These are phyloP conservation scores for Pseudogymnoascus sp. DNA, from an alignment of 2,329 filamentous ascomycete genomes.

Conservation along the genomic window DNA sequence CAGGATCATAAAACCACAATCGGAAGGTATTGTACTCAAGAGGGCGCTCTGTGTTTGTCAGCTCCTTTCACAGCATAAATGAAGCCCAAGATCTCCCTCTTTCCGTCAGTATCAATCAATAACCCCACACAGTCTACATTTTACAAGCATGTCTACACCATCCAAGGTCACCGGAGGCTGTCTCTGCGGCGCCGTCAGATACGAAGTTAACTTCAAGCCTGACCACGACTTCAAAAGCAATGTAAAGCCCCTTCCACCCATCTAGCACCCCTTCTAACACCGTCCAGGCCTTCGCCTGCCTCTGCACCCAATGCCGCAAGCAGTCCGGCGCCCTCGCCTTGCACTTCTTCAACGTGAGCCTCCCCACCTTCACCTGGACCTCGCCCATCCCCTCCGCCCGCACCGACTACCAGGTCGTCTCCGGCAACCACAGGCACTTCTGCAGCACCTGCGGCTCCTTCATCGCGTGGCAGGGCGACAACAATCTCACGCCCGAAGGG, in stretches of 20 bases:
- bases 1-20: not conserved
- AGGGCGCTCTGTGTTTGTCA: not conserved
- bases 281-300: constrained; percentile 38
- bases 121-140: not conserved
- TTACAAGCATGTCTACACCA: constrained; percentile 12
- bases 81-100: not conserved
- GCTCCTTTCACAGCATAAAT: not conserved
- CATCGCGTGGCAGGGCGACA: constrained; percentile 35
- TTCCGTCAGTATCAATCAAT: not conserved
- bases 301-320: constrained; percentile 48
- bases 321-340: constrained; percentile 40
- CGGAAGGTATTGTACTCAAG: not conserved
- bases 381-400: constrained; percentile 25
- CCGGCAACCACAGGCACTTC: constrained; percentile 36
- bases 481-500: not conserved
- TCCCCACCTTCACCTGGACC: constrained; percentile 28
- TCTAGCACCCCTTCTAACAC: not conserved
- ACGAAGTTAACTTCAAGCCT: constrained; percentile 37
- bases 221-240: constrained; percentile 35
- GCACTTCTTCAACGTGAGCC: constrained; percentile 32
- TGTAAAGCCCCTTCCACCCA: constrained; percentile 20
- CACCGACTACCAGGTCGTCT: constrained; percentile 33
- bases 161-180: constrained; percentile 39
- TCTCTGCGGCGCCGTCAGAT: constrained; percentile 41
- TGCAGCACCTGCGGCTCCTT: constrained; percentile 41